A percentile compares a stretch with the other conserved stretches of the same genome.
Conservation (phyloP, 2,329 filamentous ascomycete genomes). For the Karstenula rhodostoma region DNA sequence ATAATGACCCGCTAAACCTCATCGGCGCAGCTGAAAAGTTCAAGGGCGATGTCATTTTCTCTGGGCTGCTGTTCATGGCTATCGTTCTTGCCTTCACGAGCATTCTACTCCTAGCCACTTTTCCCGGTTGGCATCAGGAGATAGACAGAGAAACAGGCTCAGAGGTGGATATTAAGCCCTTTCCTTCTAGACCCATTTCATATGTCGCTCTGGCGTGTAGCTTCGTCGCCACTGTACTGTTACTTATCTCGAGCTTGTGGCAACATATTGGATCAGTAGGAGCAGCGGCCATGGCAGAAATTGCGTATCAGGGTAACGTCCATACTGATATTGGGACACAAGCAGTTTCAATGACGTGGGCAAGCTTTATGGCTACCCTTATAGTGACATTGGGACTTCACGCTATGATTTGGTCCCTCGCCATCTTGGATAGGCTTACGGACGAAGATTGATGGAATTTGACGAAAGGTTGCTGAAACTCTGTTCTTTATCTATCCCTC, state of each 20-base stretch:
- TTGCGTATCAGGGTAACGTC: slow-evolving; percentile 84
- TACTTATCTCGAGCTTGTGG: slow-evolving; percentile 72
- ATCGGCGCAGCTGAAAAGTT: slow-evolving; percentile 94
- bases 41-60: slow-evolving; percentile 95
- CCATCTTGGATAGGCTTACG: slow-evolving; percentile 7
- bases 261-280: slow-evolving; percentile 94
- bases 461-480: no score
- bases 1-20: slow-evolving; percentile 91
- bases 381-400: slow-evolving; percentile 3
- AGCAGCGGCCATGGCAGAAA: slow-evolving; percentile 86
- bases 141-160: slow-evolving; percentile 73
- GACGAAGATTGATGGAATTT: not conserved
- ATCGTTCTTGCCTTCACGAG: slow-evolving; percentile 93
- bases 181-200: slow-evolving; percentile 85
- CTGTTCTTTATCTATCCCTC: no score
- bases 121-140: slow-evolving; percentile 93
- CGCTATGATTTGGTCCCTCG: not conserved
- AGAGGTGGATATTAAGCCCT: slow-evolving; percentile 85
- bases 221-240: slow-evolving; percentile 68
- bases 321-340: slow-evolving; percentile 83
- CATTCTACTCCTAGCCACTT: slow-evolving; percentile 87
- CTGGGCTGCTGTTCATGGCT: slow-evolving; percentile 94
- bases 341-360: slow-evolving; percentile 94
- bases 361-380: slow-evolving; percentile 81
- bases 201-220: slow-evolving; percentile 89